A percentile compares a stretch with the other conserved stretches of the same genome.
Evolutionary conservation across 139 green algal species (phyloP).

Genomic region (Chlorella sp.): DNA sequence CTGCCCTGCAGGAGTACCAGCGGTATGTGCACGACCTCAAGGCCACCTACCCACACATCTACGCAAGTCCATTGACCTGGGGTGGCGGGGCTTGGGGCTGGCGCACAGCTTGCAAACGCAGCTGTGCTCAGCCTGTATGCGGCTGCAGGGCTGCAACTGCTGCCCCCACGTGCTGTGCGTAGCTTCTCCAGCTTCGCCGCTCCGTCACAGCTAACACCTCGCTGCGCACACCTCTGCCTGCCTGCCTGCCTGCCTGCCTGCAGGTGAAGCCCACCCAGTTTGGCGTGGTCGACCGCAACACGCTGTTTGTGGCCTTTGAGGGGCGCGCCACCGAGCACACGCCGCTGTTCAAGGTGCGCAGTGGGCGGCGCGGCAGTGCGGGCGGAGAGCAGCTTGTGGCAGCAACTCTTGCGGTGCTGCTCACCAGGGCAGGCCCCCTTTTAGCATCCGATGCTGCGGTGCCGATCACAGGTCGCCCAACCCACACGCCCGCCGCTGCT

Average conservation of each 20-base stretch:
- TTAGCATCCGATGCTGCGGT: too few relatives aligned
- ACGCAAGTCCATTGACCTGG: background rate
- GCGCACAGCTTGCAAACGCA: too few relatives aligned
- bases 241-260: background rate
- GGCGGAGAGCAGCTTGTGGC: too few relatives aligned
- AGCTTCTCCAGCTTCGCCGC: too few relatives aligned
- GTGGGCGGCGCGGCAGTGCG: background rate
- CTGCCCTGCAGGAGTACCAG: conserved; percentile 9
- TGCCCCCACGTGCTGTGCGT: too few relatives aligned
- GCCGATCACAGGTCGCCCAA: too few relatives aligned
- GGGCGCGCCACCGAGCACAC: conserved; percentile 1
- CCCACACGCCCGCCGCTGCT: too few relatives aligned
- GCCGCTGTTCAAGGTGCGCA: conserved; percentile 30
- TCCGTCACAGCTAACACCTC: too few relatives aligned
- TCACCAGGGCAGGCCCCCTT: too few relatives aligned
- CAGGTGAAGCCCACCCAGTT: conserved; percentile 31
- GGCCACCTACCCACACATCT: conserved; percentile 10
- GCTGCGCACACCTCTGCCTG: background rate
- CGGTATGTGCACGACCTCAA: conserved; percentile 11
- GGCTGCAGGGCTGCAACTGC: too few relatives aligned
- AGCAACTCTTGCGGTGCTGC: too few relatives aligned
- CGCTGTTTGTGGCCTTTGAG: conserved; percentile 40
- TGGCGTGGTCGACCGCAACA: conserved; percentile 21
- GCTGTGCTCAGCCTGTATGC: background rate
- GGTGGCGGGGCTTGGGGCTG: background rate